These are phyloP conservation scores for Pestalotiopsis sp. DNA, from an alignment of 2,329 filamentous ascomycete genomes.

Conservation along the genomic window DNA sequence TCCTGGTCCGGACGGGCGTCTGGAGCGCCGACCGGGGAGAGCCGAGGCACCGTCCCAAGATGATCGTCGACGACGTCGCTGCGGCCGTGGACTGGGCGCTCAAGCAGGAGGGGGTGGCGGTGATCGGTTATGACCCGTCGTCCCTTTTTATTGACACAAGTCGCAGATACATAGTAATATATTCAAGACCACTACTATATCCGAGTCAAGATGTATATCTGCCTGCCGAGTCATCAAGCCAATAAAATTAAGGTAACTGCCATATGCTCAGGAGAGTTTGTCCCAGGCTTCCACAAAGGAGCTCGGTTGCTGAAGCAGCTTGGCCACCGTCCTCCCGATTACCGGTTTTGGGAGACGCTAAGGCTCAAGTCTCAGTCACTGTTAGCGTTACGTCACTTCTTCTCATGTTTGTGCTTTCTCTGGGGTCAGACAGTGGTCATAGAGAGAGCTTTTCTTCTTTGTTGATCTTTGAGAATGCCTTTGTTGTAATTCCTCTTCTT, in stretches of 20 bases:
- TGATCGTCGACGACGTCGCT: constrained; percentile 74
- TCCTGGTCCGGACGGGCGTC: constrained; percentile 82
- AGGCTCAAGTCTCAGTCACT: neutral
- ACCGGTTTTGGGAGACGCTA: constrained; percentile 8
- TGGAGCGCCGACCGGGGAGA: constrained; percentile 51
- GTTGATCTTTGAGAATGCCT: neutral
- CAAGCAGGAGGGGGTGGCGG: constrained; percentile 52
- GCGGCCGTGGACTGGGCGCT: constrained; percentile 80
- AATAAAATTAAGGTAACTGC: neutral
- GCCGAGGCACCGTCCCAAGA: constrained; percentile 64
- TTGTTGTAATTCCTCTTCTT: neutral
- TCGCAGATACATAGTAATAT: neutral
- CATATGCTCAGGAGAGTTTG: no score
- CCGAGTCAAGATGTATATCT: neutral
- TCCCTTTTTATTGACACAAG: constrained; percentile 8
- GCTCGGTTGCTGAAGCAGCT: neutral
- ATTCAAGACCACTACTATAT: neutral
- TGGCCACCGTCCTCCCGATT: neutral
- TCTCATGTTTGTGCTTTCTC: neutral
- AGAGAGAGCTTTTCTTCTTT: neutral
- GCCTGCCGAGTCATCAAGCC: neutral
- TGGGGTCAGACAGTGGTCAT: neutral
- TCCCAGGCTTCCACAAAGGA: neutral
- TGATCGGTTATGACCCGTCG: constrained; percentile 17
- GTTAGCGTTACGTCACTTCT: constrained; percentile 5